Evolutionary conservation across 2,329 filamentous ascomycete genomes (phyloP), one percentile per base, ranked within the genome.

Genomic region (Colletotrichum sansevieriae): DNA sequence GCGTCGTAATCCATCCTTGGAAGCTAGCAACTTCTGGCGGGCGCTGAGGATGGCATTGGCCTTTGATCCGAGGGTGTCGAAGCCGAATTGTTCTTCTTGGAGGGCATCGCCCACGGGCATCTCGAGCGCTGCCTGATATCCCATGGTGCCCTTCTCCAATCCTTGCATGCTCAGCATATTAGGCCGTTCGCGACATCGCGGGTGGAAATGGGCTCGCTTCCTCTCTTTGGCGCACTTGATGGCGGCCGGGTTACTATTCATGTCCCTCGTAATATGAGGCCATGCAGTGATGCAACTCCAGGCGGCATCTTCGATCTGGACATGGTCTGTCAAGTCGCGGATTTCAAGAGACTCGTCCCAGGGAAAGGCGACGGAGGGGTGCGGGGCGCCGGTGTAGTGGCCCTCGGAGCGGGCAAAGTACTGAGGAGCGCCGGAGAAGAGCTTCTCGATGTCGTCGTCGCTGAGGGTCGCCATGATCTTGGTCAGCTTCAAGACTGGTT

Each of bases 401-500:
- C 87, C 86, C 73, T 88, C 85, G 66, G 84, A 85, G 60, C 87
- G 84, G 72, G 88, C 85, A 76, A 89, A 90, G 81, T 91, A 93
- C 76, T 92, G 90, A 71, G 91, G 91, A 49, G 91, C 91, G n/a
- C 91, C 91, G 29, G 90, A 91, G 82, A 93, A 93, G 74, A 93
- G 85, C 77, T 89, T 88, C 79, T 90, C 88, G 59, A 93, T 81
- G 72, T 92, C 88, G 46, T 83, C 80, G 52, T 88, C 84, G 73
- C 80, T 85, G 67, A 91, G 81, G 56, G 84, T 85, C 51, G 87
- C 82, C 84, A 90, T 90, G 79, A 88, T 90, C 76, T 84, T 83
- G 70, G 84, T 80, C 44, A 89, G 78, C 74, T 83, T 87, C 69
- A 88, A 77, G 65, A 84, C 77, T 41, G 83, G 83, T 71, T 78